A percentile compares a stretch with the other conserved stretches of the same genome.
phyloP scores from a whole-genome alignment of 2,329 filamentous ascomycete genomes.

The Ophiostoma piceae region DNA sequence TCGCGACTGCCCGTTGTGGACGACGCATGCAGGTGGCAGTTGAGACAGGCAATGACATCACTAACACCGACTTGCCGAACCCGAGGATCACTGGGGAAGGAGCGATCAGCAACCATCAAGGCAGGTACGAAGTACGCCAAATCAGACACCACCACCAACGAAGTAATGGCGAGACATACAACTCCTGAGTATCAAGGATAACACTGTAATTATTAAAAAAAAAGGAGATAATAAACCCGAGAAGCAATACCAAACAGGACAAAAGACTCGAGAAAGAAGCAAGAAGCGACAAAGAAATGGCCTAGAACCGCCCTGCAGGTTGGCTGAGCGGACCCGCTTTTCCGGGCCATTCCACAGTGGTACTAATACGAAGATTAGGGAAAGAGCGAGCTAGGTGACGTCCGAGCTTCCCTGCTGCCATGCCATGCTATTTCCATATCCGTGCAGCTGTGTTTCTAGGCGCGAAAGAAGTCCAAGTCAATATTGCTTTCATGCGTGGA shows the following conservation, averaged over 20 bases:
- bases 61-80: not conserved
- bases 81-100: constrained; percentile 2
- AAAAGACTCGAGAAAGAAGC: not conserved
- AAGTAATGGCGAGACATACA: not conserved
- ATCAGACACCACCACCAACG: not conserved
- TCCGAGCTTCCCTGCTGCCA: not conserved
- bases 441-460: not conserved
- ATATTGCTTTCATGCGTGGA: not conserved
- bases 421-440: not conserved
- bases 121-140: not conserved
- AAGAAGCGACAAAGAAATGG: not conserved
- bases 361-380: not conserved
- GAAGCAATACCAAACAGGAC: not conserved
- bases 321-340: constrained; percentile 2
- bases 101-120: not conserved
- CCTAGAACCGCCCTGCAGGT: not conserved
- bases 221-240: not conserved
- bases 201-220: not conserved
- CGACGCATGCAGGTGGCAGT: not conserved
- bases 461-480: not conserved
- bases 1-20: not conserved
- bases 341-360: not conserved
- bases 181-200: no score
- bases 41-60: constrained; percentile 2
- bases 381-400: constrained; percentile 2